Evolutionary conservation across 2,329 filamentous ascomycete species (phyloP), one percentile per base, ranked within the genome.

Genomic region (Ophiostoma perfectum): DNA sequence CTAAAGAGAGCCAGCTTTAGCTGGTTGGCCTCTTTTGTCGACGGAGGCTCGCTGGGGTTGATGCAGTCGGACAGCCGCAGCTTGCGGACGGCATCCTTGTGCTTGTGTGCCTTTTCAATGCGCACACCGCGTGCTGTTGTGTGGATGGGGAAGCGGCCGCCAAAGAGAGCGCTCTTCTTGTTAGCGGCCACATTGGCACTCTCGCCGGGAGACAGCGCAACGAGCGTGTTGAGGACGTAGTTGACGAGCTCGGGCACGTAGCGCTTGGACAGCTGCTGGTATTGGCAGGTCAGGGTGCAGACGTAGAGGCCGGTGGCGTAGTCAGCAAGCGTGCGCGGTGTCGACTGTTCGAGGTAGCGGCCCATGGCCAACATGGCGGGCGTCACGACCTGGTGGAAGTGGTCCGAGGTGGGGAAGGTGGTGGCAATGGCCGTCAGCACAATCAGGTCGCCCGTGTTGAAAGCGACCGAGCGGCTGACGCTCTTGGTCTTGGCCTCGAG

Each of bases 381-480:
- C 1, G 95, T 99, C 55, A 92, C 90, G 47, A 98, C 92, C 74
- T 95, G 90, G 75, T 99, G 95, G 78, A 98, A 99, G 78, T 98
- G 93, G 78, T 99, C 95, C 0, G 93, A 97, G 0, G 95, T 97
- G 4, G 95, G 93, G 75, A 96, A 99, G 67, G 96, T 90, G 2
- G 88, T 88, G 55, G 89, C 88, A 70, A 97, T 86, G 0, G 92
- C 93, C 0, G 92, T 93, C 47, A 99, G 80, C n/a, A 96, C 80
- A 36, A 93, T 80, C 27, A 99, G 79, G 74, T 99, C 93, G 18
- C 92, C 91, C 73, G 76, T 84, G 74, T 77, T 84, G 73, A 82
- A 86, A 7, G 80, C 77, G 47, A 88, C 77, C 4, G 84, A 80
- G 47, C 86, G 80, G 44, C 77, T 74, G 44, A 79, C 49, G n/a